Base-by-base conservation (phyloP, 345 rosid species). In the Gossypium sturtianum region DNA sequence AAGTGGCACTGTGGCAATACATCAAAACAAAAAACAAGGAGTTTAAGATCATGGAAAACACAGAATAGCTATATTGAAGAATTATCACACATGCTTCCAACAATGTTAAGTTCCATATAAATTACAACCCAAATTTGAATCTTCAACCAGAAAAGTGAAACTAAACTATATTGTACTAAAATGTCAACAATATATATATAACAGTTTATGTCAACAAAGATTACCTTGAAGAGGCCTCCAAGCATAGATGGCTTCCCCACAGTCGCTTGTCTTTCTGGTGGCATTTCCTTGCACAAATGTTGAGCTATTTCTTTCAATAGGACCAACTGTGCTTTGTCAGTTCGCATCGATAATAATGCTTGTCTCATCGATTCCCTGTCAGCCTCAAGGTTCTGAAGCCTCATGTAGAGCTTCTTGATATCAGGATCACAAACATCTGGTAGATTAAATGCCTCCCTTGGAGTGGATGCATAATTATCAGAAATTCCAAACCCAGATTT, bases 311-410 rank as follows among this genome's bases (percentile, higher is more conserved):
- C 98, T 87, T 89, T 93, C 87, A 96, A 67, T 67, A 96, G 73
- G 61, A 90, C 88, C 83, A 93, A 66, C 63, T 93, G 98, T 12
- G 98, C 90, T 80, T 91, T 93, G 65, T 96, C 98, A 0, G 97
- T 93, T 25, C 98, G 89, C 97, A 96, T 93, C 23, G 99, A 93
- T 66, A 96, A 61, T 76, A 96, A 75, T 74, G 97, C 90, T 72
- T 93, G 97, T 78, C 92, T 89, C 99, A 96, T 91, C 12, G 98
- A 96, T 85, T 96, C 99, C 79, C 98, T 88, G 80, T 96, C 97
- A n/a, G 95, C 98, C 87, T 96, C 98, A 53, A 96, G 91, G 13
- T 94, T 89, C 73, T 96, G 99, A 83, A 96, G 93, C 86, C 99
- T 89, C 86, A 74, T 83, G 80, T 88, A 89, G 23, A 96, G 94